Evolutionary conservation across 169 alveolate species (phyloP).

Genomic region (Eimeria acervulina): DNA sequence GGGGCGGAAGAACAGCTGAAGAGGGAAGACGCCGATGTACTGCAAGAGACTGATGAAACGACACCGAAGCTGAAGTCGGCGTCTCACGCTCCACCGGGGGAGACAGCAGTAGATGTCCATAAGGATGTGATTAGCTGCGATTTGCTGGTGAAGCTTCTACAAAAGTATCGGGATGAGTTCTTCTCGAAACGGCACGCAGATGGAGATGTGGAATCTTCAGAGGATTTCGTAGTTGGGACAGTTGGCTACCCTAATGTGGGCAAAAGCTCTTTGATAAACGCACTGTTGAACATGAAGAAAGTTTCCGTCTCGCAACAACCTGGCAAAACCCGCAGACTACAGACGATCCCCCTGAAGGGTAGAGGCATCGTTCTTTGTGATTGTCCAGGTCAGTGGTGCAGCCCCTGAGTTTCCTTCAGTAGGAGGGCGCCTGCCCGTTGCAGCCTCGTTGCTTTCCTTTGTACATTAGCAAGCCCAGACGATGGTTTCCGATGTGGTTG

Average conservation of each 20-base stretch:
- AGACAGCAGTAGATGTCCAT: neutral
- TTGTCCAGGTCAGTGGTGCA: slow-evolving; percentile 93
- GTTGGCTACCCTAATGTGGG: slow-evolving; percentile 99
- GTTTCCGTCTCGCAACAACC: slow-evolving; percentile 98
- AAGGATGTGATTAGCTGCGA: slow-evolving; percentile 78
- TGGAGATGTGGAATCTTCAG: slow-evolving; percentile 19
- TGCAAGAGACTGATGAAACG: neutral
- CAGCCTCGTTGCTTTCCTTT: neutral
- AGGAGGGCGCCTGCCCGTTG: neutral
- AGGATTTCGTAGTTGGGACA: slow-evolving; percentile 95
- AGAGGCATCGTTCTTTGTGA: slow-evolving; percentile 96
- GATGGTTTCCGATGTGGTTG: neutral
- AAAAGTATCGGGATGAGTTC: slow-evolving; percentile 64
- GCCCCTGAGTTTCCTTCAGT: neutral
- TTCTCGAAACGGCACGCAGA: neutral
- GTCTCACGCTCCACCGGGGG: neutral
- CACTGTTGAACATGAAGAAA: slow-evolving; percentile 95
- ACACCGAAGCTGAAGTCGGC: neutral
- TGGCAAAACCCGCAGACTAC: slow-evolving; percentile 99
- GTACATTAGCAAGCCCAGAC: neutral
- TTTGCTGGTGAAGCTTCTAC: slow-evolving; percentile 83
- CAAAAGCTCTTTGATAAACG: slow-evolving; percentile 98
- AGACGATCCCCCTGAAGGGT: slow-evolving; percentile 92
- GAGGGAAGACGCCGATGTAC: neutral
- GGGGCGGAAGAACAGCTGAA: neutral